Evolutionary conservation across 148 eudicot genomes (phyloP).

Genomic region (Fagopyrum esculentum): DNA sequence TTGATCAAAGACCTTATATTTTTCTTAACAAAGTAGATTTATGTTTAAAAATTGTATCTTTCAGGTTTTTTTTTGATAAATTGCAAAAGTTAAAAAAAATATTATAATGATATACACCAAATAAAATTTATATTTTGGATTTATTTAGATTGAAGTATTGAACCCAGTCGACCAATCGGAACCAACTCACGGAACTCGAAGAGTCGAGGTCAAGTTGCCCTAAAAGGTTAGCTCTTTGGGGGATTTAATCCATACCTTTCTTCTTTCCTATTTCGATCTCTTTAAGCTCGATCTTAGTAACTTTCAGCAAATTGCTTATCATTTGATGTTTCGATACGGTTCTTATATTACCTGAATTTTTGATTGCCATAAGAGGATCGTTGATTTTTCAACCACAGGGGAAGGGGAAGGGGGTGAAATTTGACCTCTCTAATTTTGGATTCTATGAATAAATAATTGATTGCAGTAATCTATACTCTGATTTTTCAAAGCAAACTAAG

Average conservation of each 20-base stretch:
- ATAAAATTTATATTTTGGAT: no score
- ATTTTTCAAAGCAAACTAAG: background rate
- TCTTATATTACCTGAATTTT: background rate
- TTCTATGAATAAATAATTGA: background rate
- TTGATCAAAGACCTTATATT: no score
- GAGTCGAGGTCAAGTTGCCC: background rate
- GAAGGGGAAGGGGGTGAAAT: background rate
- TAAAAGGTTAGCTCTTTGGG: background rate
- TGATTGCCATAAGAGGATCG: background rate
- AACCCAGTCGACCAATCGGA: background rate
- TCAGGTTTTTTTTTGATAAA: no score
- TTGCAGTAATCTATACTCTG: background rate
- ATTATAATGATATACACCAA: no score
- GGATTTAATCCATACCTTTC: background rate
- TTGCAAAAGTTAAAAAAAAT: no score
- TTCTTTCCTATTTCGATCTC: background rate
- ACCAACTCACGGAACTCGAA: background rate
- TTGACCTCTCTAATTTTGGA: background rate
- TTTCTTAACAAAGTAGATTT: no score
- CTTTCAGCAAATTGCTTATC: background rate
- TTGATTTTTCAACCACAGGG: background rate
- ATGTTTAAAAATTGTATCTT: no score
- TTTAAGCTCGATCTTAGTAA: background rate
- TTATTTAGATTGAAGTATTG: background rate
- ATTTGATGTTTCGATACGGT: background rate